Conservation (phyloP, 805 yeast species). For the Kuraishia piskuri region DNA sequence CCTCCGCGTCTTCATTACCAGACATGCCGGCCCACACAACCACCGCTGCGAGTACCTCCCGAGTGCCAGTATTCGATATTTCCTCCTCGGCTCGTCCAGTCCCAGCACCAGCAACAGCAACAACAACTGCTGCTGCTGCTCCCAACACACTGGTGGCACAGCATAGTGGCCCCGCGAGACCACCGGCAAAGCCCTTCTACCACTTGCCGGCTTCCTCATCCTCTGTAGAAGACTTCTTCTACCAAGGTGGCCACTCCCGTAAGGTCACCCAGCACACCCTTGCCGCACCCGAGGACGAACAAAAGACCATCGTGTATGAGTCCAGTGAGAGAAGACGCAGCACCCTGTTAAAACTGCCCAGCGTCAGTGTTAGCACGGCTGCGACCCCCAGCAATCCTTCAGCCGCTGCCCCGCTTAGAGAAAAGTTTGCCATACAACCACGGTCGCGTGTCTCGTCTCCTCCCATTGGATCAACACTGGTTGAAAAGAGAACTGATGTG, state of each 20-base stretch:
- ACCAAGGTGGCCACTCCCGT: constrained; percentile 20
- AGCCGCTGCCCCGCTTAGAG: neutral
- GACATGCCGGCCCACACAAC: too few species aligned
- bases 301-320: neutral
- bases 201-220: constrained; percentile 7
- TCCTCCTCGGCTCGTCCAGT: neutral
- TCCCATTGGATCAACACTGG: neutral
- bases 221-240: constrained; percentile 49
- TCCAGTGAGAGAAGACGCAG: neutral
- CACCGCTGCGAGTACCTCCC: too few species aligned
- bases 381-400: neutral
- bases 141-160: neutral
- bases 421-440: neutral
- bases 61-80: too few species aligned
- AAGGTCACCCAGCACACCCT: neutral
- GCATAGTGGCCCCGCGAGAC: neutral
- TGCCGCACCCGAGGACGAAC: neutral
- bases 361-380: neutral
- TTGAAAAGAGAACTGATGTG: neutral
- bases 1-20: neutral
- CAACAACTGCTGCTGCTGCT: constrained; percentile 7
- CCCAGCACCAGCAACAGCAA: constrained; percentile 5
- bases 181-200: neutral
- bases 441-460: neutral
- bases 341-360: constrained; percentile 2